Evolutionary conservation across 768 basidiomycete species (phyloP), one percentile per base, ranked within the genome.

Genomic region (Panaeolus cyanescens): DNA sequence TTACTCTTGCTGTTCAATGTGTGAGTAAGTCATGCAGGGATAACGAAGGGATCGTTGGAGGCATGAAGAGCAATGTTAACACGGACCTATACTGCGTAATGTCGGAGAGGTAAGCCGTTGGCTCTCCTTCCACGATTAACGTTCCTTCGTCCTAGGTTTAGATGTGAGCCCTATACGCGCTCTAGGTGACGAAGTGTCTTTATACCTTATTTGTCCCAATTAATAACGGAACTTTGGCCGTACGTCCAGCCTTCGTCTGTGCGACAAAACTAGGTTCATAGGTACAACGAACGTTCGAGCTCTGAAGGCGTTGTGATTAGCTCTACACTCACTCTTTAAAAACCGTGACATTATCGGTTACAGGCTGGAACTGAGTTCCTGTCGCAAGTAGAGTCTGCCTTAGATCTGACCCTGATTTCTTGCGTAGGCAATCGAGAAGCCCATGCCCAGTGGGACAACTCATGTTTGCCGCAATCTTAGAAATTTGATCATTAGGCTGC

Each of bases 131-230:
- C 19, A 74, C 72, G 28, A 75, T 75, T 3, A 75, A 60, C 10
- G 72, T 75, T 20, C 72, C 73, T 67, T 75, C 74, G 34, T 75
- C 72, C 71, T 74, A 36, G 9, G 42, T 30, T 13, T 50, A 15
- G 13, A 12, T 25, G 25, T 28, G 25, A 50, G 45, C 30, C 12
- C 22, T 4, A 28, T 50, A 28, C 6, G 13, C 15, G 37, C 12
- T 4, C 19, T 17, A 42, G 7, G n/a, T n/a, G n/a, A n/a, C n/a
- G 22, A 50, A 58, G 30, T n/a, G n/a, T n/a, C n/a, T n/a, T n/a
- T n/a, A n/a, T 20, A 68, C 71, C 65, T 74, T 75, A 54, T 74
- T 74, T 22, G 74, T 74, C 20, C 74, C 74, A 33, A 75, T 63
- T 0, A 75, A 64, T 15, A 75, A 57, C 2, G 74, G 74, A 56